Conservation (phyloP, 2,329 filamentous ascomycete species). For the Exophiala sp. region DNA sequence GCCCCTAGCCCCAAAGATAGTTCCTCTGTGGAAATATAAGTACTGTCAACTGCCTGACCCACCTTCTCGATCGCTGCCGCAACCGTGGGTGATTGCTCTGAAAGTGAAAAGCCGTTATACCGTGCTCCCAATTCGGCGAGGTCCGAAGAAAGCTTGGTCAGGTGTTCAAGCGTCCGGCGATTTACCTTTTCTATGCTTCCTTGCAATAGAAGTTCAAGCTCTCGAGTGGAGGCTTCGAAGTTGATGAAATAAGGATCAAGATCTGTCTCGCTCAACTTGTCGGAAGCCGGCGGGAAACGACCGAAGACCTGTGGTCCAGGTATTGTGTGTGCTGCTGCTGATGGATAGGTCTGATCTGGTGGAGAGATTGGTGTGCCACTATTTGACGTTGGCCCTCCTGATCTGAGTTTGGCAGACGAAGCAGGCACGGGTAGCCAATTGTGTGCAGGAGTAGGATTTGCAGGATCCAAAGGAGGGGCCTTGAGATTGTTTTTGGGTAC, state of each 20-base stretch:
- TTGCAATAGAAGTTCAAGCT: slow-evolving; percentile 80
- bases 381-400: slow-evolving; percentile 38
- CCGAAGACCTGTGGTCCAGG: slow-evolving; percentile 64
- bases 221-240: slow-evolving; percentile 87
- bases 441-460: slow-evolving; percentile 86
- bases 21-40: slow-evolving; percentile 93
- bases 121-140: slow-evolving; percentile 90
- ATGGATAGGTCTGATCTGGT: slow-evolving; percentile 47
- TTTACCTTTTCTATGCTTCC: slow-evolving; percentile 98
- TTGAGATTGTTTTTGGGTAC: slow-evolving; percentile 93
- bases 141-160: slow-evolving; percentile 79
- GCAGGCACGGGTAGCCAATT: slow-evolving; percentile 83
- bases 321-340: slow-evolving; percentile 54
- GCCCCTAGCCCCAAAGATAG: slow-evolving; percentile 83
- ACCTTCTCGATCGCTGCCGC: slow-evolving; percentile 90
- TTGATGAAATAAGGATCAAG: slow-evolving; percentile 94
- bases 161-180: slow-evolving; percentile 77
- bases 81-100: slow-evolving; percentile 82
- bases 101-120: slow-evolving; percentile 94
- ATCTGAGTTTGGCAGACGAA: slow-evolving; percentile 77
- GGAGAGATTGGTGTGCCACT: slow-evolving; percentile 57
- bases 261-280: slow-evolving; percentile 78
- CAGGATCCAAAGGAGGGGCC: slow-evolving; percentile 89
- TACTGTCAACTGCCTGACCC: slow-evolving; percentile 91
- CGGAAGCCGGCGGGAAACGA: slow-evolving; percentile 77